A percentile compares a stretch with the other conserved stretches of the same genome.
Evolutionary conservation across 441 rosid species (phyloP).

Genomic region (Erodium chrysanthum): DNA sequence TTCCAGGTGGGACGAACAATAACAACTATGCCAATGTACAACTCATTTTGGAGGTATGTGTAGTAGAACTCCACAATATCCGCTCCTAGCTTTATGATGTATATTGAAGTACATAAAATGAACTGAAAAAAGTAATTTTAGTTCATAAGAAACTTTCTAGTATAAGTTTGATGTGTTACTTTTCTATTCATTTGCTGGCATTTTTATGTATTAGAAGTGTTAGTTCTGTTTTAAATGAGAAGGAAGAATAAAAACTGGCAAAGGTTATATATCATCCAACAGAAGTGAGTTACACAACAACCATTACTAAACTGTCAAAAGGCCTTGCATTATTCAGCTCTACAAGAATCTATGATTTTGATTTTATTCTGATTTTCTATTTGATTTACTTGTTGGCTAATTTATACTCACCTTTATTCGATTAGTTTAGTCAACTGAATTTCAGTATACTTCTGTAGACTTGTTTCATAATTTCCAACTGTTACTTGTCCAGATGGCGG

Average conservation of each 20-base stretch:
- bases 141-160: constrained; percentile 5
- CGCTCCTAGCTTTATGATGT: not conserved
- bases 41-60: constrained; percentile 93
- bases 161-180: not conserved
- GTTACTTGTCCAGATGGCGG: constrained; percentile 70
- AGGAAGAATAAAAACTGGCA: not conserved
- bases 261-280: not conserved
- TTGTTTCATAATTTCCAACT: constrained; percentile 14
- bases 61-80: not conserved
- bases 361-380: not conserved
- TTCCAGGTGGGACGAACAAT: constrained; percentile 99
- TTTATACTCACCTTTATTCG: constrained; percentile 11
- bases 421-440: not conserved
- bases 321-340: not conserved
- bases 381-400: constrained; percentile 2
- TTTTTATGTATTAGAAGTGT: not conserved
- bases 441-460: not conserved
- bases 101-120: not conserved
- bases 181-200: too few relatives aligned
- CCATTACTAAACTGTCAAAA: not conserved
- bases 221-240: not conserved
- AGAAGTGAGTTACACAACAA: not conserved
- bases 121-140: not conserved
- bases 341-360: constrained; percentile 8
- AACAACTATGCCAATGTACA: constrained; percentile 99